A percentile compares a stretch with the other conserved stretches of the same genome.
Evolutionary conservation across 768 basidiomycete genomes (phyloP).

Genomic region (Mycena chlorophos): DNA sequence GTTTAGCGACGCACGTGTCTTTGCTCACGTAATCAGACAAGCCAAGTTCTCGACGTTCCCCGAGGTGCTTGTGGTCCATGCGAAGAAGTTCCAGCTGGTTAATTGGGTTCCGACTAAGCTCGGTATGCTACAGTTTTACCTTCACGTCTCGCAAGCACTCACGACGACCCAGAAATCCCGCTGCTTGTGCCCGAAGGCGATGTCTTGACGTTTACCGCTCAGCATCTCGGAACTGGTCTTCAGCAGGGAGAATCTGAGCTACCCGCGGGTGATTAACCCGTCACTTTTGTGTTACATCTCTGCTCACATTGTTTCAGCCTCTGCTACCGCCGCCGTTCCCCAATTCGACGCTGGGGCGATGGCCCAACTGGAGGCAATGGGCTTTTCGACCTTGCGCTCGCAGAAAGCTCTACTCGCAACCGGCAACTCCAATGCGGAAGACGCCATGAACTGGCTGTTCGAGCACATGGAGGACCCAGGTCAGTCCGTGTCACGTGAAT

Average conservation of each 20-base stretch:
- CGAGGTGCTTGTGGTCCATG: slow-evolving; percentile 82
- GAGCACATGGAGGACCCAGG: slow-evolving; percentile 93
- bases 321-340: slow-evolving; percentile 44
- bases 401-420: slow-evolving; percentile 91
- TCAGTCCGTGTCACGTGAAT: slow-evolving; percentile 30
- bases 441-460: slow-evolving; percentile 96
- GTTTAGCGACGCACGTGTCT: neutral
- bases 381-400: slow-evolving; percentile 83
- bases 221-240: slow-evolving; percentile 68
- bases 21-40: slow-evolving; percentile 46
- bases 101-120: slow-evolving; percentile 97
- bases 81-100: slow-evolving; percentile 91
- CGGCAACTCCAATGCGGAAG: slow-evolving; percentile 70
- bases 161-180: slow-evolving; percentile 64
- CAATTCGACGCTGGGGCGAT: slow-evolving; percentile 76
- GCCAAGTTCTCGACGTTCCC: slow-evolving; percentile 85
- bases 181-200: slow-evolving; percentile 64
- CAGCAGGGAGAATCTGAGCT: slow-evolving; percentile 70
- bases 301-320: slow-evolving; percentile 10
- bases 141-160: neutral
- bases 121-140: slow-evolving; percentile 46
- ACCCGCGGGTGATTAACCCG: slow-evolving; percentile 44
- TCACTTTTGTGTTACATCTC: neutral
- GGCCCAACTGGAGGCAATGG: slow-evolving; percentile 82
- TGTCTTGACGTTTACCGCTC: slow-evolving; percentile 55